These are phyloP conservation scores for Xylariaceae sp. DNA, from an alignment of 2,329 filamentous ascomycete species.

Conservation along the genomic window DNA sequence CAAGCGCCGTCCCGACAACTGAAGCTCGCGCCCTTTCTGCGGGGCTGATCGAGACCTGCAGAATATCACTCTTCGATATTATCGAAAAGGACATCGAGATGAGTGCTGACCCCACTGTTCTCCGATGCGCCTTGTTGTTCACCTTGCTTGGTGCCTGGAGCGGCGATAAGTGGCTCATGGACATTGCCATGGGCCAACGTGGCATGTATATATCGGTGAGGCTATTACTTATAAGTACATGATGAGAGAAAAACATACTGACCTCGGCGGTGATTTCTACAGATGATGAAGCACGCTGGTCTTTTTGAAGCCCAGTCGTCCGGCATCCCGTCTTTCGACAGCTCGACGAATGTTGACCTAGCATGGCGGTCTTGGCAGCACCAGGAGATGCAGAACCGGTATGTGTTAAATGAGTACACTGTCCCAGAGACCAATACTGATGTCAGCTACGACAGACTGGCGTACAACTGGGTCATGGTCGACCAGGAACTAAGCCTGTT, in stretches of 20 bases:
- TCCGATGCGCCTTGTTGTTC: conserved; percentile 64
- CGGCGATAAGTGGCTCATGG: conserved; percentile 75
- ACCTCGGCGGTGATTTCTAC: conserved; percentile 4
- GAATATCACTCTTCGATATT: conserved; percentile 67
- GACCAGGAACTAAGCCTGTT: conserved; percentile 69
- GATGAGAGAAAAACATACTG: conserved; percentile 4
- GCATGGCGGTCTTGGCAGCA: conserved; percentile 63
- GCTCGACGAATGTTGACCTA: conserved; percentile 42
- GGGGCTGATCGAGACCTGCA: conserved; percentile 66
- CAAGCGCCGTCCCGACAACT: conserved; percentile 59
- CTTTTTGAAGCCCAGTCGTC: conserved; percentile 54
- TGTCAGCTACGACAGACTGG: conserved; percentile 53
- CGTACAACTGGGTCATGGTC: conserved; percentile 73
- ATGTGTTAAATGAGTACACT: no score
- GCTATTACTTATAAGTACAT: not conserved
- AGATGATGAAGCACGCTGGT: conserved; percentile 68
- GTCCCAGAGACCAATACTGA: no score
- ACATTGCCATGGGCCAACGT: conserved; percentile 69
- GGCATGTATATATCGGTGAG: conserved; percentile 66
- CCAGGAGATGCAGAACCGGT: conserved; percentile 61
- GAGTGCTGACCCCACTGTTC: conserved; percentile 59
- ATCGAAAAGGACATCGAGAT: conserved; percentile 69
- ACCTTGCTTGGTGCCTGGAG: conserved; percentile 68
- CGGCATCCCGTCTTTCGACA: conserved; percentile 41
- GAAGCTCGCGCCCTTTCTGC: conserved; percentile 64